Conservation (phyloP, 2,329 filamentous ascomycete species). For the Chaetothyriales sp. region DNA sequence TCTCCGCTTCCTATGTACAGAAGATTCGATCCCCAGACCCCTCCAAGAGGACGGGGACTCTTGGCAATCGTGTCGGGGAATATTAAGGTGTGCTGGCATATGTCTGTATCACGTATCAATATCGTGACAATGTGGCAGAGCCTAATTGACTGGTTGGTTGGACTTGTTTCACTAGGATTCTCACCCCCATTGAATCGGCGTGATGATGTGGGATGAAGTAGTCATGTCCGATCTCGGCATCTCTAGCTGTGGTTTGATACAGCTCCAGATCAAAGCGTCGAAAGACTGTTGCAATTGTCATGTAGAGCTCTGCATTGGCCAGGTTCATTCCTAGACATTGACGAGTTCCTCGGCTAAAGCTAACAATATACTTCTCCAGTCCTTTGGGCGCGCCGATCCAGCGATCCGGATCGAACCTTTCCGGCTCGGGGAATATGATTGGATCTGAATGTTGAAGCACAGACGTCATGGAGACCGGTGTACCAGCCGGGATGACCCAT, state of each 20-base stretch:
- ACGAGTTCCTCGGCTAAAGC: conserved; percentile 28
- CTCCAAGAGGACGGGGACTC: no score
- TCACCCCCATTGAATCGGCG: conserved; percentile 4
- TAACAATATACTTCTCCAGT: conserved; percentile 27
- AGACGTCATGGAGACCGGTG: conserved; percentile 18
- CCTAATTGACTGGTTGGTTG: not conserved
- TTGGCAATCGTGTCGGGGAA: no score
- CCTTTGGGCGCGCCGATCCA: conserved; percentile 21
- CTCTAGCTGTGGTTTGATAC: conserved; percentile 10
- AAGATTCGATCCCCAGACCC: no score
- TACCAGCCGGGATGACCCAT: conserved; percentile 20
- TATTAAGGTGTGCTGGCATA: no score
- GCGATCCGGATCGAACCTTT: conserved; percentile 25
- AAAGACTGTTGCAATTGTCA: conserved; percentile 17
- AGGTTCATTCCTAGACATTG: conserved; percentile 28
- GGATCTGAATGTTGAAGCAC: conserved; percentile 18
- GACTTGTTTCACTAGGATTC: conserved; percentile 3
- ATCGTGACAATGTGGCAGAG: not conserved
- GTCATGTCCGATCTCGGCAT: conserved; percentile 10
- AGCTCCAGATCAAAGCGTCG: conserved; percentile 14
- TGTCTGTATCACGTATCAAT: no score
- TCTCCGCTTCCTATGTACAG: no score
- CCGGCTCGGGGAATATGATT: conserved; percentile 23
- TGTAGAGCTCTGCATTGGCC: conserved; percentile 18
- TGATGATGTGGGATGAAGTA: conserved; percentile 9